Base-by-base conservation (phyloP, 345 rosid genomes). In the Aethionema arabicum region DNA sequence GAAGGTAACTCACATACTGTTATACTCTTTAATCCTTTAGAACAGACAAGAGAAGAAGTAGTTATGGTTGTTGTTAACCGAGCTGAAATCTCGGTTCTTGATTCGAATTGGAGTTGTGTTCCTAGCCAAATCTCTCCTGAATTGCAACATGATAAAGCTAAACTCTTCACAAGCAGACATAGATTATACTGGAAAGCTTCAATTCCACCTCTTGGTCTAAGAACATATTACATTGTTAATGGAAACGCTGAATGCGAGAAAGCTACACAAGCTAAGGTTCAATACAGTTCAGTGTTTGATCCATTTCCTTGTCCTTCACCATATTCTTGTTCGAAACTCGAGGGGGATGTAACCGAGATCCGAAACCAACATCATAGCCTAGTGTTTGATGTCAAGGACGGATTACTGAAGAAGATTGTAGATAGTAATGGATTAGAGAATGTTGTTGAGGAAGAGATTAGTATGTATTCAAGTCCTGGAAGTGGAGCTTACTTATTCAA, bases 401-500 rank as follows among this genome's bases (percentile, higher is more conserved):
- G 97, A 46, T 72, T 87, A 69, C 69, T 90, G 74, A 84, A 68
- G 73, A 88, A 80, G 66, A 73, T 90, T 61, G 76, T 73, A 61
- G 67, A 68, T 52, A 73, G 48, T 50, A 65, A 79, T 60, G 88
- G 95, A 46, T 70, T 73, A 11, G 76, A 67, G 62, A 80, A 63
- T 64, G 59, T 69, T 0, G 83, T 86, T 63, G 79, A 44, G 30
- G 99, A 93, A 78, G 97, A 86, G 76, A 83, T 93, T 42, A 79
- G 80, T 71, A 77, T 86, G 76, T 93, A 90, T 65, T 68, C 85
- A 3, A 90, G 95, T 79, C 52, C 56, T 2, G 92, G 74, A 51
- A 88, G 96, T 75, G 97, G 97, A 49, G 99, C 99, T 39, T 93
- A 93, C 82, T 73, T 93, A 27, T 93, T 93, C 76, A 78, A 76